These are phyloP conservation scores for Colletotrichum sp. DNA, from an alignment of 2,329 filamentous ascomycete species.

Conservation along the genomic window DNA sequence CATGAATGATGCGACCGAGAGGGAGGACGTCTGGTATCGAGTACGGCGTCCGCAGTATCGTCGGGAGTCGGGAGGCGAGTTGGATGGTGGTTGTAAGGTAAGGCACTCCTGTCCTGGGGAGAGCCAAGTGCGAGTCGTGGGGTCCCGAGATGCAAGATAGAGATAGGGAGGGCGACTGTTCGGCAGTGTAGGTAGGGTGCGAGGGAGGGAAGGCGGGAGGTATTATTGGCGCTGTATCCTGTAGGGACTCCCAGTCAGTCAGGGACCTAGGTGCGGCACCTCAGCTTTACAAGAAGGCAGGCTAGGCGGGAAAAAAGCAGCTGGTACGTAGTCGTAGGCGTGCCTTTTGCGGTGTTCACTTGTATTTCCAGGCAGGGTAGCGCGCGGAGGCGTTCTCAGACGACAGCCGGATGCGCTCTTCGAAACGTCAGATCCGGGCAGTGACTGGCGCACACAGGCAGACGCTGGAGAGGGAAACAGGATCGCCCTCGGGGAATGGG, in stretches of 20 bases:
- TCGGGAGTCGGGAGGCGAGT: not conserved
- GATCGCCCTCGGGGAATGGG: conserved; percentile 1
- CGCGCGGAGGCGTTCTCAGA: conserved; percentile 20
- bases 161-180: not conserved
- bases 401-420: conserved; percentile 20
- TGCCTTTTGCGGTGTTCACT: not conserved
- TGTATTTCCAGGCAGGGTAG: conserved; percentile 4
- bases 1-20: conserved; percentile 7
- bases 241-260: not conserved
- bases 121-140: conserved; percentile 3
- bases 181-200: not conserved
- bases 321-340: not conserved
- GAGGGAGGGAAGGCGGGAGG: not conserved
- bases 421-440: conserved; percentile 19
- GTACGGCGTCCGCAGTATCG: not conserved
- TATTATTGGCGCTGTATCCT: not conserved
- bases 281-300: not conserved
- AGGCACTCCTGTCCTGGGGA: not conserved
- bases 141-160: not conserved
- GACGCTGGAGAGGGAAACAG: conserved; percentile 4
- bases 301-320: not conserved
- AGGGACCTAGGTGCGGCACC: not conserved
- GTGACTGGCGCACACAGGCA: not conserved
- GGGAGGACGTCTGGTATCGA: conserved; percentile 1
- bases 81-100: not conserved